Conservation (phyloP, 768 basidiomycete genomes). For the Psilocybe cubensis region DNA sequence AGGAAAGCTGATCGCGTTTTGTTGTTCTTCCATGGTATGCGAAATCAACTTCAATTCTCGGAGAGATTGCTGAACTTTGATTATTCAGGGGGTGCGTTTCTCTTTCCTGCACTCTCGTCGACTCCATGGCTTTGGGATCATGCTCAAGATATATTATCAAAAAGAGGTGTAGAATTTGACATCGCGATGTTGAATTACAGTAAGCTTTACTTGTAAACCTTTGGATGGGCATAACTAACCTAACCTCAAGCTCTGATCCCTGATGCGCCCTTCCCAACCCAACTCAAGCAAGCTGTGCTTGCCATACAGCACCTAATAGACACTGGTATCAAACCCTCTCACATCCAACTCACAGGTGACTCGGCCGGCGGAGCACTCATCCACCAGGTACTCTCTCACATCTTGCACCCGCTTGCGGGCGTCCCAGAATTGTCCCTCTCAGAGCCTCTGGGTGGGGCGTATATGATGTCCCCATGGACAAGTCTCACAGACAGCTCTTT, state of each 20-base stretch:
- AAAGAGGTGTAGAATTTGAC: constrained; percentile 2
- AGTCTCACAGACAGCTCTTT: background rate
- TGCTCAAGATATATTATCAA: constrained; percentile 10
- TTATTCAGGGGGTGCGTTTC: constrained; percentile 21
- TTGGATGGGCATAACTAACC: too few species aligned
- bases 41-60: background rate
- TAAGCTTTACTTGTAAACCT: too few species aligned
- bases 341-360: constrained; percentile 35
- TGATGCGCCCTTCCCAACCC: constrained; percentile 31
- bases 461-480: constrained; percentile 36
- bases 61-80: background rate
- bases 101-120: constrained; percentile 1
- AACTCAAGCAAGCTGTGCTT: constrained; percentile 28
- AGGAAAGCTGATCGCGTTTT: constrained; percentile 30
- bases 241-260: constrained; percentile 26
- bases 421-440: background rate
- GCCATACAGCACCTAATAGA: constrained; percentile 33
- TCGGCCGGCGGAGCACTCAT: constrained; percentile 37
- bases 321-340: constrained; percentile 26
- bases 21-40: constrained; percentile 26
- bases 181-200: constrained; percentile 13
- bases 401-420: constrained; percentile 29
- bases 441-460: constrained; percentile 22
- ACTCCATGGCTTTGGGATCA: constrained; percentile 16
- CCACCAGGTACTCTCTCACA: constrained; percentile 30